phyloP scores from a whole-genome alignment of 2,329 filamentous ascomycete genomes.

The Arthrobotrys megalospora region DNA sequence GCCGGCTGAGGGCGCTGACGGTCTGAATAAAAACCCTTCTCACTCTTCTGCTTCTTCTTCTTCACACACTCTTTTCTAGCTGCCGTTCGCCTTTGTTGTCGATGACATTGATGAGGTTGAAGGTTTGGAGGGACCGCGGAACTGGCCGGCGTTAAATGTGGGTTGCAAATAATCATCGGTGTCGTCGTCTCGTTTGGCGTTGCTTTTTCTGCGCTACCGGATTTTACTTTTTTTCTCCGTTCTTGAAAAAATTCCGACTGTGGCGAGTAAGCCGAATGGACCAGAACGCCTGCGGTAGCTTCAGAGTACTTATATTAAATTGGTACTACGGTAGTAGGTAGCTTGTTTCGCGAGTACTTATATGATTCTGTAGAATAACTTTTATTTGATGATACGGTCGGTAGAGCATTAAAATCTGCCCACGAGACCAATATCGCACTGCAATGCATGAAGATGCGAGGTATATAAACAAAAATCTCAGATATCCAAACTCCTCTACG shows the following conservation, averaged over 20 bases:
- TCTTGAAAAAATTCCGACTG: conserved; percentile 17
- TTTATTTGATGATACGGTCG: not conserved
- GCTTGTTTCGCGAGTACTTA: not conserved
- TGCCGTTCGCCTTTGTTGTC: not conserved
- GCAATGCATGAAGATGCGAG: conserved; percentile 6
- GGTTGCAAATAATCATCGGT: conserved; percentile 34
- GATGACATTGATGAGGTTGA: conserved; percentile 17
- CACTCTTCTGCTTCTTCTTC: conserved; percentile 8
- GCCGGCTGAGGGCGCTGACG: conserved; percentile 16
- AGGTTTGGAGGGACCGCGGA: conserved; percentile 26
- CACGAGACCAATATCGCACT: conserved; percentile 4
- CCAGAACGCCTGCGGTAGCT: not conserved
- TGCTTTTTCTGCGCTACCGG: conserved; percentile 27
- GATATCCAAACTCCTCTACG: conserved; percentile 46
- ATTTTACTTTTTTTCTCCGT: conserved; percentile 20
- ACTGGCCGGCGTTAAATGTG: conserved; percentile 40
- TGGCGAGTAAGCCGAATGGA: conserved; percentile 21
- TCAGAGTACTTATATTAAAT: not conserved
- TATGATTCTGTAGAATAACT: not conserved
- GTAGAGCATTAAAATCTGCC: not conserved
- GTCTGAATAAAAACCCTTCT: conserved; percentile 7
- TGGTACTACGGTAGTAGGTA: not conserved
- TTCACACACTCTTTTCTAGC: not conserved
- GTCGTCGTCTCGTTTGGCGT: conserved; percentile 28
- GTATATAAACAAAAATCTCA: conserved; percentile 26